phyloP scores from a whole-genome alignment of 306 rosid species.

The Fagus sylvatica region DNA sequence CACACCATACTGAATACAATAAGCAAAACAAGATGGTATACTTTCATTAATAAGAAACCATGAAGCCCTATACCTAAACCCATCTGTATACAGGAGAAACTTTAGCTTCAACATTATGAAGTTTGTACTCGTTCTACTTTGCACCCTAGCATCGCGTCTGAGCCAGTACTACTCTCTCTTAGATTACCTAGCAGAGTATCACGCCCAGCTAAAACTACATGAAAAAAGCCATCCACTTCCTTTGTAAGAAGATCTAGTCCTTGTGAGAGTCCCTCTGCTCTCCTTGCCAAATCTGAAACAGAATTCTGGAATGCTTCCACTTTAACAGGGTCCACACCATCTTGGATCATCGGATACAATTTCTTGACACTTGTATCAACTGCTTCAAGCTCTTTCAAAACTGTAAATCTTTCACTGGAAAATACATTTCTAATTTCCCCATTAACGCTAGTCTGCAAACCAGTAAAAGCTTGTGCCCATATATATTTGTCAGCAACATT shows the following conservation, averaged over 20 bases:
- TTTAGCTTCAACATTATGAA: slow-evolving; percentile 27
- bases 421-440: slow-evolving; percentile 50
- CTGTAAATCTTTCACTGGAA: slow-evolving; percentile 44
- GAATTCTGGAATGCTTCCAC: slow-evolving; percentile 32
- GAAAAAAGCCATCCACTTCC: slow-evolving; percentile 69
- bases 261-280: slow-evolving; percentile 52
- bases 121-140: slow-evolving; percentile 31
- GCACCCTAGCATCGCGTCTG: slow-evolving; percentile 23
- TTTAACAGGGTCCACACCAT: slow-evolving; percentile 32
- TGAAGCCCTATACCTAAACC: slow-evolving; percentile 36
- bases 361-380: slow-evolving; percentile 54
- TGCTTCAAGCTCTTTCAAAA: slow-evolving; percentile 60
- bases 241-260: slow-evolving; percentile 73
- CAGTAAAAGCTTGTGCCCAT: slow-evolving; percentile 69
- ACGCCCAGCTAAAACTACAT: slow-evolving; percentile 60
- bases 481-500: slow-evolving; percentile 42
- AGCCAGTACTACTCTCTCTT: slow-evolving; percentile 47
- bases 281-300: slow-evolving; percentile 39
- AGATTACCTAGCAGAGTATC: slow-evolving; percentile 60
- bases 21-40: slow-evolving; percentile 38
- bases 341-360: slow-evolving; percentile 56
- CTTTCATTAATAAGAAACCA: slow-evolving; percentile 37
- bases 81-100: slow-evolving; percentile 21
- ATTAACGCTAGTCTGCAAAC: slow-evolving; percentile 60
- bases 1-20: slow-evolving; percentile 38